Evolutionary conservation across 768 basidiomycete genomes (phyloP), one percentile per base, ranked within the genome.

Genomic region (Holtermanniella nyarrowii): DNA sequence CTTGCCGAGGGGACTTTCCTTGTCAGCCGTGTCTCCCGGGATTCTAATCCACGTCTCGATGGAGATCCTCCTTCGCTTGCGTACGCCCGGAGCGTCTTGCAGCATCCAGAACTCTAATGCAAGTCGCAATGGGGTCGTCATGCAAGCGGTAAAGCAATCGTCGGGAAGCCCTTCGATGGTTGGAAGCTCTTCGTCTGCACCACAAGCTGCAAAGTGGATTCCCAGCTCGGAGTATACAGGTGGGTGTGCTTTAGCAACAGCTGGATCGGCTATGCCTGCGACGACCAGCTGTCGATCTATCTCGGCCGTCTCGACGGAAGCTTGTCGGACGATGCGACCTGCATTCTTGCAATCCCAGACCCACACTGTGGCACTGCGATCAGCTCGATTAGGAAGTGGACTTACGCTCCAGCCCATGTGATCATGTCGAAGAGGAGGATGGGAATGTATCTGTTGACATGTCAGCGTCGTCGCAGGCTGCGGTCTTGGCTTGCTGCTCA

Each of bases 131-230:
- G 65, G 65, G 16, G 57, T 59, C 2, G 49, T 48, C 20, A 67
- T 46, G 46, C 65, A 67, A 7, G 59, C 51, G 2, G 65, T 65
- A 53, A 67, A 67, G 3, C 64, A 42, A 43, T 67, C 65, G 42
- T 67, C 65, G 2, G 65, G 65, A 27, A 67, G 31, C 7, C 63
- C 65, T 4, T 57, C 39, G 16, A 62, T 50, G 7, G 50, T 40
- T 10, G 65, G 65, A 11, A 65, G n/a, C 0, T 31, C 23, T 42
- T 67, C 53, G 20, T 62, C 37, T 2, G 65, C 26, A 2, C 61
- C 58, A 52, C 65, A 67, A 22, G 63, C 61, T 16, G 65, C 63
- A 31, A 67, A 63, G 26, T 67, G 65, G 31, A 67, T 67, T 25
- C 64, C 63, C 10, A 56, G 56, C 41, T 54, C 39, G 22, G 61